phyloP scores from a whole-genome alignment of 176 grass and related monocot genomes.

The Puccinellia tenuiflora region DNA sequence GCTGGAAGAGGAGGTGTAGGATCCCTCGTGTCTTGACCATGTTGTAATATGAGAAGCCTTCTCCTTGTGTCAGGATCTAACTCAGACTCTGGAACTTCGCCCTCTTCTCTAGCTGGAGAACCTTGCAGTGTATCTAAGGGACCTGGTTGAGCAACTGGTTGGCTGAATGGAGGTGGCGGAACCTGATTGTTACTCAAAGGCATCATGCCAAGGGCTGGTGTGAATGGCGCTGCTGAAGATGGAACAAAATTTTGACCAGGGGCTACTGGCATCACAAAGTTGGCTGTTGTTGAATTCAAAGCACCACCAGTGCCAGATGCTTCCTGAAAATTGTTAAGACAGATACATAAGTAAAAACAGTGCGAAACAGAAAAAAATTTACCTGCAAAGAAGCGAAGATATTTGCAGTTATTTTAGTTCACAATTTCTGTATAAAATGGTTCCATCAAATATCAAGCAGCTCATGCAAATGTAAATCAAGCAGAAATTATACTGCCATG shows the following conservation, averaged over 20 bases:
- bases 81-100: conserved; percentile 96
- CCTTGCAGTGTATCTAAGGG: conserved; percentile 62
- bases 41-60: conserved; percentile 95
- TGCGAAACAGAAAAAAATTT: neutral
- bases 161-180: conserved; percentile 36
- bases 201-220: conserved; percentile 32
- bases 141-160: conserved; percentile 46
- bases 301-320: conserved; percentile 45
- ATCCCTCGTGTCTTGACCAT: conserved; percentile 92
- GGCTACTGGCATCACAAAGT: conserved; percentile 44
- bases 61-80: conserved; percentile 96
- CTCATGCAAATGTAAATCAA: neutral
- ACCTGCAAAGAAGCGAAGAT: conserved; percentile 5
- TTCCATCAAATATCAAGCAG: neutral
- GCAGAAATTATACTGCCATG: neutral
- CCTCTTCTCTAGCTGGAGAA: conserved; percentile 96
- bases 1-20: conserved; percentile 60
- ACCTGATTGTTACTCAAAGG: conserved; percentile 40
- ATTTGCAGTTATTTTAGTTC: neutral
- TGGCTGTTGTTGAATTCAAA: conserved; percentile 33
- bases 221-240: conserved; percentile 40
- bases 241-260: conserved; percentile 52
- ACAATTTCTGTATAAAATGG: conserved; percentile 9
- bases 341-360: conserved; percentile 20
- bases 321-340: conserved; percentile 53